Evolutionary conservation across 1,139 yeast species (phyloP).

Genomic region (Magnusiomyces ingens): DNA sequence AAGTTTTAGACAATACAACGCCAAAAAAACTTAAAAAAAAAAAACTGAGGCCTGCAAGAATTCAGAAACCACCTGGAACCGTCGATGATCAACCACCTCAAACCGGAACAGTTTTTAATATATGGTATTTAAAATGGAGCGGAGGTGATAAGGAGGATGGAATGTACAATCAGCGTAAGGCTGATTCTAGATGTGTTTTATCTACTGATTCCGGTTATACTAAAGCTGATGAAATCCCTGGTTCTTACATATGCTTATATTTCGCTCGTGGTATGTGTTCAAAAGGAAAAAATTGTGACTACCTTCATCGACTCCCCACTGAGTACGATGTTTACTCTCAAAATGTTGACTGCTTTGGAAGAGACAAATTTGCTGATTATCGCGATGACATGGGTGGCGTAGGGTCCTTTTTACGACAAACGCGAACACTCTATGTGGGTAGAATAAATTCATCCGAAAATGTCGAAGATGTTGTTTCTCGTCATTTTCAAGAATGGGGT

Average conservation of each 20-base stretch:
- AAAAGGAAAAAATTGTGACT: slow-evolving; percentile 67
- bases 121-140: slow-evolving; percentile 77
- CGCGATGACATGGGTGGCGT: slow-evolving; percentile 94
- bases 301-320: slow-evolving; percentile 68
- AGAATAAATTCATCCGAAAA: slow-evolving; percentile 43
- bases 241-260: slow-evolving; percentile 60
- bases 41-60: slow-evolving; percentile 47
- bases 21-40: slow-evolving; percentile 10
- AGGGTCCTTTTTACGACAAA: slow-evolving; percentile 68
- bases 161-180: slow-evolving; percentile 36
- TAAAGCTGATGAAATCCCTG: slow-evolving; percentile 47
- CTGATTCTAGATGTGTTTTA: slow-evolving; percentile 52
- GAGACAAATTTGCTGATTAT: slow-evolving; percentile 77
- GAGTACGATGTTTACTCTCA: slow-evolving; percentile 45
- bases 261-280: slow-evolving; percentile 88
- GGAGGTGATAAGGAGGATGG: slow-evolving; percentile 37
- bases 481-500: slow-evolving; percentile 70
- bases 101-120: slow-evolving; percentile 71
- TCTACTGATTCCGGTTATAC: slow-evolving; percentile 70
- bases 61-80: slow-evolving; percentile 64
- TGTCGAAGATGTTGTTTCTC: slow-evolving; percentile 40
- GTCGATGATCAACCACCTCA: slow-evolving; percentile 70
- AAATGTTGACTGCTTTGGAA: slow-evolving; percentile 85
- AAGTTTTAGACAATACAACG: too few species aligned
- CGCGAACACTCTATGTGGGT: slow-evolving; percentile 74